Base-by-base conservation (phyloP, 441 rosid species). In the Melastoma candidum region DNA sequence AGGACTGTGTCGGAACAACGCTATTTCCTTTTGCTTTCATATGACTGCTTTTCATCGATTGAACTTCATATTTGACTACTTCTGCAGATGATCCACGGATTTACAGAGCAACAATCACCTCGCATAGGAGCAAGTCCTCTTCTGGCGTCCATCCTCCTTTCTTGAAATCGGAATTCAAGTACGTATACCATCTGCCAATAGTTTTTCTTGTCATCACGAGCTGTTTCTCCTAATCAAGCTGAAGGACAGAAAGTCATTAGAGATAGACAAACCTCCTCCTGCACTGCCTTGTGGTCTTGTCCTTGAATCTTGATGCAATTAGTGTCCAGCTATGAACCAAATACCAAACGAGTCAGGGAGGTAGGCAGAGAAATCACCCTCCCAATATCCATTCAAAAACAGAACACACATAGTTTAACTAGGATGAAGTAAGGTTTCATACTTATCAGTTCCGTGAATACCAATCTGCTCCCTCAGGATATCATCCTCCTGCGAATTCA, bases 141-240 rank as follows among this genome's bases (percentile, higher is more conserved):
- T 88, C 97, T 12, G 95, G 97, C 46, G 98, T 82, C 98, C 98
- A 93, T 50, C 95, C 98, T 8, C 98, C 98, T 66, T 90, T 93
- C 79, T 88, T 93, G 87, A 93, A 93, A 73, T 93, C 97, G 50
- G 99, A 84, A 70, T 86, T 93, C 58, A 93, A 69, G 60, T 93
- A 93, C 53, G 98, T 88, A 63, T 81, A 88, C 98, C 98, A 93
- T 77, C 98, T 93, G 72, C 63, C 6, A 32, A 32, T 32, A 32
- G 41, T 32, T 32, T 32, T 32, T 32, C 41, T 32, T 32, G 22
- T 32, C 41, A 8, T 32, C 8, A 8, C 41, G 8, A 4, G 41
- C 7, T 32, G 41, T 8, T 32, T 32, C 8, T 4, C 41, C 7
- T 32, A 32, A 32, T 32, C 41, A 4, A 32, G 41, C 8, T 32